A percentile compares a stretch with the other conserved stretches of the same genome.
phyloP scores from a whole-genome alignment of 2,329 filamentous ascomycete species.

The Penicillium sp. region DNA sequence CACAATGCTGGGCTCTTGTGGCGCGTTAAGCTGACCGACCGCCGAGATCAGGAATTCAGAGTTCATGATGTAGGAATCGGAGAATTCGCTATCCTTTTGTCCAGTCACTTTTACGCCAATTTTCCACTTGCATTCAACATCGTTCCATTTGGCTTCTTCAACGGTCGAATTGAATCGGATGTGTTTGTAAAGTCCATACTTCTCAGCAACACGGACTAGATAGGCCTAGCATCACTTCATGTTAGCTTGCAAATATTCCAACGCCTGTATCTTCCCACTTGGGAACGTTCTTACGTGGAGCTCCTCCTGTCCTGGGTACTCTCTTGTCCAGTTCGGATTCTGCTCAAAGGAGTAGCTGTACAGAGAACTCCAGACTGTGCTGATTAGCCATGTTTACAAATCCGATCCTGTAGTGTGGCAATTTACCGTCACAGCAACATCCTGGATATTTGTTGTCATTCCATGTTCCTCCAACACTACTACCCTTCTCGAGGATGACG shows the following conservation, averaged over 20 bases:
- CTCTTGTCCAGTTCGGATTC: constrained; percentile 58
- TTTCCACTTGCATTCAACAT: constrained; percentile 52
- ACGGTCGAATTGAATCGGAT: constrained; percentile 60
- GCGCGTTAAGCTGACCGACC: constrained; percentile 60
- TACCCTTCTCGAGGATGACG: constrained; percentile 23
- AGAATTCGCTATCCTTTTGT: constrained; percentile 58
- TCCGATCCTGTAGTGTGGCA: not conserved
- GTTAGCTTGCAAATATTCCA: not conserved
- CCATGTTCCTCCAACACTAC: constrained; percentile 22
- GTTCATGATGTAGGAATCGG: constrained; percentile 52
- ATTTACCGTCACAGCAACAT: constrained; percentile 53
- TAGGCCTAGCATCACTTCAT: constrained; percentile 42
- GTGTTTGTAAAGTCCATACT: constrained; percentile 57
- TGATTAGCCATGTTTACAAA: not conserved
- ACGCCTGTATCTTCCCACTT: not conserved
- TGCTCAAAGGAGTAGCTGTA: constrained; percentile 64
- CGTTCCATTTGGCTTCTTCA: constrained; percentile 56
- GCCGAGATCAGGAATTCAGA: constrained; percentile 59
- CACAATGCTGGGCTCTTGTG: constrained; percentile 50
- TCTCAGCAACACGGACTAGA: constrained; percentile 53
- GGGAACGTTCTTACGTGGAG: constrained; percentile 45
- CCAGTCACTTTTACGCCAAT: constrained; percentile 50
- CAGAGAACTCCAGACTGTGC: constrained; percentile 51
- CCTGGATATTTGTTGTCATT: constrained; percentile 57
- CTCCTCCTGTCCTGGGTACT: constrained; percentile 62